Evolutionary conservation across 257 asterid genomes (phyloP).

Genomic region (Solanum pinnatisectum): DNA sequence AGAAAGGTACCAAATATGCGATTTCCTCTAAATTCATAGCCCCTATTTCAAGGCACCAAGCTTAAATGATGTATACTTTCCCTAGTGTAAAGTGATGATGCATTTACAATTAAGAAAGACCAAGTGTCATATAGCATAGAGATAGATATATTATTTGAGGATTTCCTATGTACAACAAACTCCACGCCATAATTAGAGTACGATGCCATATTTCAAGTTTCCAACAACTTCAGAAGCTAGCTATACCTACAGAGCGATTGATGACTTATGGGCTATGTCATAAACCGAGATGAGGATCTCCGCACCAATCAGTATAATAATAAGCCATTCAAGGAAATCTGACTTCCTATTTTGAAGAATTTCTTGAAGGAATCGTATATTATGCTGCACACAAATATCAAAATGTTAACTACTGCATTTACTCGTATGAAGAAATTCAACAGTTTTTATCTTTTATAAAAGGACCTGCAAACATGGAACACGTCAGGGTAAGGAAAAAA

Average conservation of each 20-base stretch:
- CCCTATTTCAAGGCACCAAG: background rate
- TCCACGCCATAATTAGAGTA: background rate
- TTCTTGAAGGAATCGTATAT: constrained; percentile 87
- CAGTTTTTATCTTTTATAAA: background rate
- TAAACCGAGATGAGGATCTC: constrained; percentile 85
- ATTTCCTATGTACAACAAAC: background rate
- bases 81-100: background rate
- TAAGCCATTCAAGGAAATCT: constrained; percentile 91
- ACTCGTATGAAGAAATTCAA: background rate
- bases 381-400: constrained; percentile 52
- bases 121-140: background rate
- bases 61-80: background rate
- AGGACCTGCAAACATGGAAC: background rate
- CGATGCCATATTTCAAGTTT: background rate
- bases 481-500: background rate
- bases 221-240: background rate
- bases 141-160: background rate
- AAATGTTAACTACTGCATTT: background rate
- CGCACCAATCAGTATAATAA: constrained; percentile 79
- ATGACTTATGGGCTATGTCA: constrained; percentile 59
- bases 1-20: background rate
- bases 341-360: constrained; percentile 95
- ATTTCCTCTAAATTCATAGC: background rate
- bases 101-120: background rate
- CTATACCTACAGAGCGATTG: constrained; percentile 8